Percentiles rank a stretch among this genome's conserved stretches.
Conservation (phyloP, 2,329 filamentous ascomycete species). For the Blastomyces parvus region DNA sequence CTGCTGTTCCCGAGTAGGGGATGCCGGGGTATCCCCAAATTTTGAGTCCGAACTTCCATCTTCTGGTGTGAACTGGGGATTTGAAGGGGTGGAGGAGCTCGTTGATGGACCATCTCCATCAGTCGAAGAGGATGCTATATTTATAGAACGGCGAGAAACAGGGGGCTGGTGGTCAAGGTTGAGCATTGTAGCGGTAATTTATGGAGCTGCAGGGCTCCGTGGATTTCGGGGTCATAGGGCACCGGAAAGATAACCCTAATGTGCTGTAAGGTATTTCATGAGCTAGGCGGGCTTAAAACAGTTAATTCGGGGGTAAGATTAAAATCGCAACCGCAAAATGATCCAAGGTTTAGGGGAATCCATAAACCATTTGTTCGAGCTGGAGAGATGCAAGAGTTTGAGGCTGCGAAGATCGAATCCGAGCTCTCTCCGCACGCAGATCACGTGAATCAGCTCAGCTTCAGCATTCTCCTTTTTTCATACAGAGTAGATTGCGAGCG, state of each 20-base stretch:
- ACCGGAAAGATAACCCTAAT: neutral
- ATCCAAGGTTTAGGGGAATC: neutral
- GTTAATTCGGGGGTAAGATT: neutral
- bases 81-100: constrained; percentile 22
- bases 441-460: neutral
- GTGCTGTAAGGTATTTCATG: neutral
- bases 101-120: constrained; percentile 21
- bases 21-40: constrained; percentile 18
- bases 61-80: constrained; percentile 27
- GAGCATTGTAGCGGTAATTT: neutral
- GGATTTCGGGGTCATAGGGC: neutral
- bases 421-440: neutral
- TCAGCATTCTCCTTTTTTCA: too few relatives aligned
- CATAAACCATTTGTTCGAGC: neutral
- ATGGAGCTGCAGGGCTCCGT: constrained; percentile 10
- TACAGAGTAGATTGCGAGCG: too few relatives aligned
- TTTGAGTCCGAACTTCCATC: constrained; percentile 22
- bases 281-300: neutral
- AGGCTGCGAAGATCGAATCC: neutral
- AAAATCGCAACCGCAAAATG: too few relatives aligned
- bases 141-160: constrained; percentile 15
- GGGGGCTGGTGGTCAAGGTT: constrained; percentile 22
- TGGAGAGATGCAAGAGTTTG: neutral
- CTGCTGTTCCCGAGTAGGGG: constrained; percentile 1
- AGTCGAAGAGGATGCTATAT: constrained; percentile 8